phyloP scores from a whole-genome alignment of 495 filamentous ascomycete species.

The Bacidia gigantensis region DNA sequence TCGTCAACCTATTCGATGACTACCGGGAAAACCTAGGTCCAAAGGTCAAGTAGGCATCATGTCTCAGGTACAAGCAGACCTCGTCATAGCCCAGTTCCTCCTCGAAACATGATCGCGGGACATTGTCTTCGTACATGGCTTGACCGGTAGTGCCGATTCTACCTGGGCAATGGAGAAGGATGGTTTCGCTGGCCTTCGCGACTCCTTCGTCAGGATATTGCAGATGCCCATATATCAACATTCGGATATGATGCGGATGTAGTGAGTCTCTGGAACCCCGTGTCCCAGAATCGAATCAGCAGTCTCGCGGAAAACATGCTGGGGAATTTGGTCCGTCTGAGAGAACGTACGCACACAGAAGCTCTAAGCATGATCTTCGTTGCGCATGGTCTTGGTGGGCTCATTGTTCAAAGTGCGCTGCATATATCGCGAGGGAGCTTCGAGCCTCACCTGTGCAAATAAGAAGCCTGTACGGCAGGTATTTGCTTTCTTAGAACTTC shows the following conservation, averaged over 20 bases:
- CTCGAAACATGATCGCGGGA: no score
- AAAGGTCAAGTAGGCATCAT: no score
- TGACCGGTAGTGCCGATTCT: slow-evolving; percentile 6
- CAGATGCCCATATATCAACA: slow-evolving; percentile 30
- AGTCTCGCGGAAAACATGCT: slow-evolving; percentile 22
- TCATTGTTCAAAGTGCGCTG: slow-evolving; percentile 25
- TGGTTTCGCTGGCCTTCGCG: slow-evolving; percentile 31
- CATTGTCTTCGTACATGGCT: slow-evolving; percentile 10
- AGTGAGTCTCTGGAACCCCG: slow-evolving; percentile 9
- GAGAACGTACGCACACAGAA: slow-evolving; percentile 5
- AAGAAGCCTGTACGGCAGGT: slow-evolving; percentile 22
- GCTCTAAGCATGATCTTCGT: slow-evolving; percentile 19
- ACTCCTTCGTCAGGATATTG: slow-evolving; percentile 28
- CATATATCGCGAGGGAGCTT: slow-evolving; percentile 9
- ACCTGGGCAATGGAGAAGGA: slow-evolving; percentile 12
- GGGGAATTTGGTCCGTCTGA: slow-evolving; percentile 7
- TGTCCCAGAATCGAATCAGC: slow-evolving; percentile 16
- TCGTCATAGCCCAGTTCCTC: no score
- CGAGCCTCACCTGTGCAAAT: slow-evolving; percentile 18
- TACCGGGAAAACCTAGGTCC: no score
- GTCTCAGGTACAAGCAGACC: no score
- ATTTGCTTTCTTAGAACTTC: slow-evolving; percentile 32
- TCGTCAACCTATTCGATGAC: no score
- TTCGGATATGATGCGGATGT: slow-evolving; percentile 32
- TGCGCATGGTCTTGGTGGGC: slow-evolving; percentile 23